Conservation (phyloP, 805 yeast genomes). For the Pichia exigua region DNA sequence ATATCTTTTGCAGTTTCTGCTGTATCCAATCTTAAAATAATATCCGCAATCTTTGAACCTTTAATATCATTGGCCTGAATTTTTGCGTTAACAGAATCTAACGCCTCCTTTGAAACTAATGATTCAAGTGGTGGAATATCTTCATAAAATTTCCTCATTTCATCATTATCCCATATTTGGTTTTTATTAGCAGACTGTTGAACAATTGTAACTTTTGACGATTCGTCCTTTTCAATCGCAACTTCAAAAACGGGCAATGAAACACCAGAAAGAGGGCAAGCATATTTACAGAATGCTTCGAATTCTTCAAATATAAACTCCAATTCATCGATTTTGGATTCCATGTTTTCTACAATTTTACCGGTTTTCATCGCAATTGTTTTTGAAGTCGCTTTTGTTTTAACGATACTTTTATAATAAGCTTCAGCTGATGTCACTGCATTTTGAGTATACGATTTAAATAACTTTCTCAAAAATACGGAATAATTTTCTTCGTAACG, state of each 20-base stretch:
- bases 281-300: constrained; percentile 32
- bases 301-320: constrained; percentile 35
- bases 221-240: constrained; percentile 19
- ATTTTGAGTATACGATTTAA: constrained; percentile 37
- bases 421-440: constrained; percentile 31
- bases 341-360: constrained; percentile 34
- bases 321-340: constrained; percentile 21
- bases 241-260: constrained; percentile 31
- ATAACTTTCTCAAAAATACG: constrained; percentile 27
- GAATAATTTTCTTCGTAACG: constrained; percentile 5
- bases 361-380: constrained; percentile 64
- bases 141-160: constrained; percentile 58
- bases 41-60: constrained; percentile 13
- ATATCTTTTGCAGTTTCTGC: constrained; percentile 41
- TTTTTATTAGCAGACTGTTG: constrained; percentile 12
- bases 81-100: constrained; percentile 7
- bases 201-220: constrained; percentile 18
- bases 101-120: constrained; percentile 24
- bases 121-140: constrained; percentile 38
- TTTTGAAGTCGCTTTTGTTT: constrained; percentile 34
- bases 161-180: constrained; percentile 56
- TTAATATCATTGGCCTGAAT: constrained; percentile 5
- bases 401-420: constrained; percentile 30
- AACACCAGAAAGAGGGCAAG: constrained; percentile 36
- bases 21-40: constrained; percentile 22